A percentile compares a stretch with the other conserved stretches of the same genome.
Evolutionary conservation across 202 grass and related monocot genomes (phyloP).

Genomic region (Saccharum hybrid): DNA sequence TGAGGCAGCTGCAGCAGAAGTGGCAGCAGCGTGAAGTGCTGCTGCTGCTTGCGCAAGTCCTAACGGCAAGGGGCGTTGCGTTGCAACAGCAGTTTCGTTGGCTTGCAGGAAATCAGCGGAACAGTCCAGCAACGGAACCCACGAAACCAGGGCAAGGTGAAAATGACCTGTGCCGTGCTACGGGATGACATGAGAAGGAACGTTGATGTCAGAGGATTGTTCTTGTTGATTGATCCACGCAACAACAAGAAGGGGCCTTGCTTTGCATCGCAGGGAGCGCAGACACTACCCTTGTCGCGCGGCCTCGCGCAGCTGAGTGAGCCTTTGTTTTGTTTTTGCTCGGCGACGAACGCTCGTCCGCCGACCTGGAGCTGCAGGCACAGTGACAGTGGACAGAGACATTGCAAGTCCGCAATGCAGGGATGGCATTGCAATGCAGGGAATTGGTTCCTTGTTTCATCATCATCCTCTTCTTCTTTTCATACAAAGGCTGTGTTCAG

Average conservation of each 20-base stretch:
- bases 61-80: neutral
- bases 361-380: conserved; percentile 16
- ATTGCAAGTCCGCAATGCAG: neutral
- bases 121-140: conserved; percentile 43
- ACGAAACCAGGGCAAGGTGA: neutral
- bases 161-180: conserved; percentile 27
- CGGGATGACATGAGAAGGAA: neutral
- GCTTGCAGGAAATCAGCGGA: conserved; percentile 31
- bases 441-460: neutral
- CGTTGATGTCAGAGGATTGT: conserved; percentile 15
- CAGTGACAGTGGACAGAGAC: conserved; percentile 25
- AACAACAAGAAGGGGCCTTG: neutral
- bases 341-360: neutral
- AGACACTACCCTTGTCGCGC: neutral
- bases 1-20: neutral
- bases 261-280: neutral
- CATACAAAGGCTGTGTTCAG: no score
- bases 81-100: conserved; percentile 55
- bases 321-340: conserved; percentile 21
- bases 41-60: neutral
- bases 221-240: neutral
- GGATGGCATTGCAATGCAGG: neutral
- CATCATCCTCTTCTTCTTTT: neutral
- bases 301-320: conserved; percentile 10
- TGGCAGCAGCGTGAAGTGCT: neutral